Percentiles rank a stretch among this genome's conserved stretches.
Evolutionary conservation across 2,329 filamentous ascomycete species (phyloP).

Genomic region (Leptographium wingfieldii): DNA sequence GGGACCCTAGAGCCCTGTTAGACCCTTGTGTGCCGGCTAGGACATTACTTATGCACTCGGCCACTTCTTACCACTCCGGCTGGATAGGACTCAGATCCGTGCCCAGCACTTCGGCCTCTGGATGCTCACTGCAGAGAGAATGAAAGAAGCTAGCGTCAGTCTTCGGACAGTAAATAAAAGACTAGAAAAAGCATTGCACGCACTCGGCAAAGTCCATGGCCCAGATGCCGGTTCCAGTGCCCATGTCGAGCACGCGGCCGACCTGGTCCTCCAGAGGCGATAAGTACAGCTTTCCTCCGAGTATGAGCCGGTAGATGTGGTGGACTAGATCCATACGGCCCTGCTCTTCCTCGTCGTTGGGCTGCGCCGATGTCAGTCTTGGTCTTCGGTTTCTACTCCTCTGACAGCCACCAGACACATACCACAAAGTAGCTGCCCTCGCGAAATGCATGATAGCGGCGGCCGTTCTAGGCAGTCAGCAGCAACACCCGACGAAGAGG

Average conservation of each 20-base stretch:
- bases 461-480: not conserved
- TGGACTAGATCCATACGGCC: slow-evolving; percentile 2
- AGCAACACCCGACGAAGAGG: not conserved
- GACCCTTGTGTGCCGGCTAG: not conserved
- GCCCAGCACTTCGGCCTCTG: slow-evolving; percentile 30
- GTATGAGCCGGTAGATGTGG: slow-evolving; percentile 30
- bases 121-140: slow-evolving; percentile 9
- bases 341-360: slow-evolving; percentile 2
- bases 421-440: slow-evolving; percentile 1
- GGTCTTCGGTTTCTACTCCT: not conserved
- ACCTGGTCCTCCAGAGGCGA: not conserved
- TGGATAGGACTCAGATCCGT: slow-evolving; percentile 25
- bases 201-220: slow-evolving; percentile 23
- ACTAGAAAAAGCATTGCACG: not conserved
- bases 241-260: slow-evolving; percentile 12
- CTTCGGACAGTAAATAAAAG: not conserved
- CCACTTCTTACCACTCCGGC: slow-evolving; percentile 10
- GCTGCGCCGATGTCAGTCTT: not conserved
- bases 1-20: not conserved
- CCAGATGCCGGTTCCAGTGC: slow-evolving; percentile 44
- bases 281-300: slow-evolving; percentile 12
- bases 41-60: not conserved
- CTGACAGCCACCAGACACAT: not conserved
- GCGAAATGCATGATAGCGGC: slow-evolving; percentile 1
- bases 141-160: not conserved